Evolutionary conservation across 768 basidiomycete species (phyloP).

Genomic region (Agrocybe chaxingu): DNA sequence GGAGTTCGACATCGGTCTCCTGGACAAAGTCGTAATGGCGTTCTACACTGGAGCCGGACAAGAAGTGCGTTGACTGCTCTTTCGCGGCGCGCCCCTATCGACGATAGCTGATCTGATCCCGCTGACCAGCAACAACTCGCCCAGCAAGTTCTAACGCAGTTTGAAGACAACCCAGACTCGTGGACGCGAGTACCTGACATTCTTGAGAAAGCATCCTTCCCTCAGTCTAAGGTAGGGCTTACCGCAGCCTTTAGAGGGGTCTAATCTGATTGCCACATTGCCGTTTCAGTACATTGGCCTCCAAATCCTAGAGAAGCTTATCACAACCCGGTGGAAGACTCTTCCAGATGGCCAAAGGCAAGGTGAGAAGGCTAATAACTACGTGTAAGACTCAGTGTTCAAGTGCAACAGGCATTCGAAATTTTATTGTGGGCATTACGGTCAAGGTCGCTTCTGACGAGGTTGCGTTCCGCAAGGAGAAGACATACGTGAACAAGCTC

Average conservation of each 20-base stretch:
- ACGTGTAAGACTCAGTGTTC: neutral
- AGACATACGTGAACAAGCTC: conserved; percentile 92
- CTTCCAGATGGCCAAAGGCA: conserved; percentile 91
- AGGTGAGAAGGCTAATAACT: conserved; percentile 42
- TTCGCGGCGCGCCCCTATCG: conserved; percentile 7
- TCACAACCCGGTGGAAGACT: conserved; percentile 93
- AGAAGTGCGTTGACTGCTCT: conserved; percentile 53
- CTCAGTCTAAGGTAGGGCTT: conserved; percentile 74
- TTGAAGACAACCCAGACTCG: conserved; percentile 94
- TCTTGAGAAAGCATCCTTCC: conserved; percentile 77
- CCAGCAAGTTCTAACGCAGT: conserved; percentile 90
- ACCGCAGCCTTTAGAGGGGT: neutral
- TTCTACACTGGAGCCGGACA: conserved; percentile 84
- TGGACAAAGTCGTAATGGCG: conserved; percentile 92
- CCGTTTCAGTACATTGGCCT: conserved; percentile 83
- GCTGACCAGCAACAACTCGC: conserved; percentile 83
- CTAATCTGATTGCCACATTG: conserved; percentile 11
- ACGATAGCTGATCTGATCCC: conserved; percentile 23
- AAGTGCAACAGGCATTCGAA: conserved; percentile 72
- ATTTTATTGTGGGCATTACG: conserved; percentile 91
- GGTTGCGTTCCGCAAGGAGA: conserved; percentile 82
- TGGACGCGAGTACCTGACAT: conserved; percentile 98
- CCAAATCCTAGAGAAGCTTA: conserved; percentile 94
- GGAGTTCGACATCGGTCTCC: conserved; percentile 88
- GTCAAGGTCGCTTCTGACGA: conserved; percentile 95